These are phyloP conservation scores for Carnegiea gigantea DNA, from an alignment of 179 eudicot genomes.

Conservation along the genomic window DNA sequence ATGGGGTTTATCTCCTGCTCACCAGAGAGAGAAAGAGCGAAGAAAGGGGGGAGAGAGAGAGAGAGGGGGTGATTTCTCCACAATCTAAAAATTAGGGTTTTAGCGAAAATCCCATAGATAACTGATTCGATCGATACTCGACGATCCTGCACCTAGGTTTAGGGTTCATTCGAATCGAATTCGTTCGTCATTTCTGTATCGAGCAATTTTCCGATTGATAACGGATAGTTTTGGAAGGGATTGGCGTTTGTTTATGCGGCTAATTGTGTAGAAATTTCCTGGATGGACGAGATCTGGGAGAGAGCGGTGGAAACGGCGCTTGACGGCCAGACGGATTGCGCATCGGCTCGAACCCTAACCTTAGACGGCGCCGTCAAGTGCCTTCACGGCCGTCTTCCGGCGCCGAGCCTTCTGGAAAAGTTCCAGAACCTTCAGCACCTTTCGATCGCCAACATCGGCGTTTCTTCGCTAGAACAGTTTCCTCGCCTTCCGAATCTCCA, in stretches of 20 bases:
- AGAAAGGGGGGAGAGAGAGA: background rate
- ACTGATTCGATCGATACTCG: background rate
- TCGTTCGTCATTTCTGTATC: background rate
- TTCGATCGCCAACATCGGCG: conserved; percentile 76
- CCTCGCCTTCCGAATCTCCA: conserved; percentile 64
- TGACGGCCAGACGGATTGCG: conserved; percentile 64
- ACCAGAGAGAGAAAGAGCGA: conserved; percentile 5
- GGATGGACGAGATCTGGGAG: conserved; percentile 97
- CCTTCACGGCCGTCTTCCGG: conserved; percentile 76
- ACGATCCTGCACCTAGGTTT: conserved; percentile 1
- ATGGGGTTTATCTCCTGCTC: conserved; percentile 26
- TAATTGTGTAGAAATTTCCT: background rate
- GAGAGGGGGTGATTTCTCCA: conserved; percentile 3
- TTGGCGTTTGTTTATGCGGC: background rate
- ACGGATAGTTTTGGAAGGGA: background rate
- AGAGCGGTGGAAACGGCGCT: conserved; percentile 82
- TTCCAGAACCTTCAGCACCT: conserved; percentile 69
- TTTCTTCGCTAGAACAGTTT: conserved; percentile 71
- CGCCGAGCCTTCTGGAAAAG: conserved; percentile 61
- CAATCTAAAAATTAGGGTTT: conserved; percentile 27
- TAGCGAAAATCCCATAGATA: background rate
- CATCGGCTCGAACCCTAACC: conserved; percentile 56
- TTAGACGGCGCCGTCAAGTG: conserved; percentile 97
- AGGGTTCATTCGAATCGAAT: background rate
- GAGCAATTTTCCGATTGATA: background rate